phyloP scores from a whole-genome alignment of 345 rosid species.

The Angophora floribunda region DNA sequence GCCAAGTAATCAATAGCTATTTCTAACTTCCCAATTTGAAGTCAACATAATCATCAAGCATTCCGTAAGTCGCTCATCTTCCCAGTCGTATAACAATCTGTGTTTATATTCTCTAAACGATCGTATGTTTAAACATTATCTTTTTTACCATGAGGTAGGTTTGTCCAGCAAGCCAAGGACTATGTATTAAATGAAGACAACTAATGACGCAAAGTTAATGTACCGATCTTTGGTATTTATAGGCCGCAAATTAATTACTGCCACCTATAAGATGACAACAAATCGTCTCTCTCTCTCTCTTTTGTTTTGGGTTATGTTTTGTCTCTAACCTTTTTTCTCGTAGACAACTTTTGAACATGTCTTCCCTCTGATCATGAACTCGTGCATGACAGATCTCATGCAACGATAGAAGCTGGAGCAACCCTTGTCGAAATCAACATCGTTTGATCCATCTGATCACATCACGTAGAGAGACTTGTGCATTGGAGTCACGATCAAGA shows the following conservation, averaged over 20 bases:
- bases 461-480: not conserved
- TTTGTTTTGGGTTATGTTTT: not conserved
- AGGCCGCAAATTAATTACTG: not conserved
- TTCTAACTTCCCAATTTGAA: not conserved
- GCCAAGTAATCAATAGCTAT: not conserved
- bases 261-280: not conserved
- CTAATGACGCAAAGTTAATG: not conserved
- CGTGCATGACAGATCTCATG: not conserved
- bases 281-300: not conserved
- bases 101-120: not conserved
- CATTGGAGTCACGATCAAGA: not conserved
- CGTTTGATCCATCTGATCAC: not conserved
- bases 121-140: not conserved
- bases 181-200: not conserved
- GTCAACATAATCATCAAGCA: not conserved
- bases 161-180: not conserved
- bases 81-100: accelerated
- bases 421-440: not conserved
- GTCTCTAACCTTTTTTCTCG: slow-evolving; percentile 9
- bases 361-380: not conserved
- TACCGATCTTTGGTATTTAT: not conserved
- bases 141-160: not conserved
- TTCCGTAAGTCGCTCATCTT: not conserved
- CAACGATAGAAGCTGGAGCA: not conserved
- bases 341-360: slow-evolving; percentile 24